Evolutionary conservation across 2,329 filamentous ascomycete genomes (phyloP).

Genomic region (Hymenoscyphus fructigenus): DNA sequence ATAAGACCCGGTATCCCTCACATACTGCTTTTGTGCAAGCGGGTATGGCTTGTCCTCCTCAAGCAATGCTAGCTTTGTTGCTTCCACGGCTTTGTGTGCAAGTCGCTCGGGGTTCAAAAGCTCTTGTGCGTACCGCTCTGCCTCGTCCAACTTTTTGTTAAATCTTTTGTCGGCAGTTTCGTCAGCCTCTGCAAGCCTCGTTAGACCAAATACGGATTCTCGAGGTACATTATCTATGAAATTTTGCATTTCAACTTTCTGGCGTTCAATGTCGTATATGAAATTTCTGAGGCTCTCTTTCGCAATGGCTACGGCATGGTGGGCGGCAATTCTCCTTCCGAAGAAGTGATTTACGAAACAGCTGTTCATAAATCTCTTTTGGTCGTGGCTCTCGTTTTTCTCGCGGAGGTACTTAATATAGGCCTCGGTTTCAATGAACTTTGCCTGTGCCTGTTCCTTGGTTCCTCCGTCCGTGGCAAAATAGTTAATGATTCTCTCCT

Average conservation of each 20-base stretch:
- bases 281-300: neutral
- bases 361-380: neutral
- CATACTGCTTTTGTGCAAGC: neutral
- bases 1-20: neutral
- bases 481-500: neutral
- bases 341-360: neutral
- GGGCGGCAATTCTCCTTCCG: neutral
- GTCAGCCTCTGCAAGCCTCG: neutral
- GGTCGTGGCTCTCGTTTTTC: neutral
- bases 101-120: neutral
- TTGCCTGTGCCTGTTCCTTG: constrained; percentile 10
- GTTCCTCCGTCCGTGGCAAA: neutral
- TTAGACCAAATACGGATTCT: neutral
- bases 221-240: neutral
- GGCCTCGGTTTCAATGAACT: neutral
- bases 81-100: neutral
- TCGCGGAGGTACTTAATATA: constrained; percentile 4
- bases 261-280: neutral
- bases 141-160: neutral
- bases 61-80: neutral
- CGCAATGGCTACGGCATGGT: neutral
- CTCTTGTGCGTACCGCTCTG: neutral
- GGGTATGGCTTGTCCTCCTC: neutral
- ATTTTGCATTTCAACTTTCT: neutral
- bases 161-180: neutral